Percentiles rank a stretch among this genome's conserved stretches.
Evolutionary conservation across 371 early-diverging fungal species (phyloP).

Genomic region (Mortierella sp.): DNA sequence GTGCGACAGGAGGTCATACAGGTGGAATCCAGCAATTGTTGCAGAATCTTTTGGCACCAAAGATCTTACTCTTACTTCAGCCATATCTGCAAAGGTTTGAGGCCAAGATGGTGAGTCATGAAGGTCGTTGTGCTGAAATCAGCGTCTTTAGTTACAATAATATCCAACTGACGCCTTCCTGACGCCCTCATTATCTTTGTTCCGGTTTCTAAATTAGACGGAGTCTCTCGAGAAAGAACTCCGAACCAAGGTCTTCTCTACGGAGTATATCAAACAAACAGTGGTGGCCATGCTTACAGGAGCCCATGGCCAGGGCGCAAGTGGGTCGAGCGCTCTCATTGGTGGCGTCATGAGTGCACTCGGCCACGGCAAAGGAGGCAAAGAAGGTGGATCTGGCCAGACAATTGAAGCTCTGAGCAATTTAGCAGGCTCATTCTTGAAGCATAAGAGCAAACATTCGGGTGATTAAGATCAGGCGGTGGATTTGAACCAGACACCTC

Average conservation of each 20-base stretch:
- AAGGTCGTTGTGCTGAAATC: neutral
- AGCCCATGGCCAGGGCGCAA: conserved; percentile 9
- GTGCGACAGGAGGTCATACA: conserved; percentile 17
- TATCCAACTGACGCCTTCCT: neutral
- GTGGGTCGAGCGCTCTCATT: conserved; percentile 22
- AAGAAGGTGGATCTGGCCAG: conserved; percentile 52
- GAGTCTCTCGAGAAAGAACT: conserved; percentile 39
- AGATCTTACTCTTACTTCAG: conserved; percentile 37
- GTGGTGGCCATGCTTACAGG: conserved; percentile 38
- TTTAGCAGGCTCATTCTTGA: conserved; percentile 39
- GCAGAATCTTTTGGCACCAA: conserved; percentile 42
- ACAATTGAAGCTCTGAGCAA: conserved; percentile 52
- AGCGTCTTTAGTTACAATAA: neutral
- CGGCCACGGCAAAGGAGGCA: conserved; percentile 44
- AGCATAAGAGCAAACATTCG: conserved; percentile 9
- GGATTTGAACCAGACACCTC: neutral
- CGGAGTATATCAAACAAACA: conserved; percentile 46
- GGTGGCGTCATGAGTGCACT: conserved; percentile 27
- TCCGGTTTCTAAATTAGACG: conserved; percentile 14
- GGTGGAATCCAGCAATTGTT: conserved; percentile 36
- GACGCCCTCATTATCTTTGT: neutral
- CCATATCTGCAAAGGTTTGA: conserved; percentile 49
- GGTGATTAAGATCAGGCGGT: neutral
- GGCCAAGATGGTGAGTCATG: conserved; percentile 44
- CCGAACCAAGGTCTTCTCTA: conserved; percentile 51